Evolutionary conservation across 2,329 filamentous ascomycete species (phyloP), one percentile per base, ranked within the genome.

Genomic region (Aspergillus transmontanensis): DNA sequence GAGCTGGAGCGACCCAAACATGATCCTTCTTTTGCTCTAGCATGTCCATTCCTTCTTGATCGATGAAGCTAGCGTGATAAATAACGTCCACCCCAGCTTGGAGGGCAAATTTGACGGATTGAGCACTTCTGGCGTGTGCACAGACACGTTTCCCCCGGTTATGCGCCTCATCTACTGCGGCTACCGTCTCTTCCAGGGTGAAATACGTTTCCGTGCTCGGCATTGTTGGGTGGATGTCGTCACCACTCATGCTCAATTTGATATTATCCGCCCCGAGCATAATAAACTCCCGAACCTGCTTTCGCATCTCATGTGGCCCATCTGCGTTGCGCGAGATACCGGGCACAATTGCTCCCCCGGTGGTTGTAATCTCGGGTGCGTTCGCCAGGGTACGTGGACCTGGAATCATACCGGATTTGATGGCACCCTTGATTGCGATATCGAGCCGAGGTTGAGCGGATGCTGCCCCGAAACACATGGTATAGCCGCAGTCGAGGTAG

Each of bases 381-480:
- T 45, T 45, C n/a, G 43, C n/a, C n/a, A 45, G 43, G 1, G n/a
- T 45, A 5, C 43, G 43, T 23, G 43, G 43, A 21, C 43, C 43
- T 11, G 43, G 43, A 5, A 45, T 45, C 43, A 21, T 21, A 45
- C 43, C 43, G 2, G 43, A 45, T 4, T 23, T 45, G 10, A 45
- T 23, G 10, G 64, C 62, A 43, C 56, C 58, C 14, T 59, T 56
- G 48, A 65, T 57, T 2, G 46, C 58, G 10, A 56, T 56, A 26
- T 65, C 64, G 2, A 65, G 58, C 16, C 64, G 54, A 39, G 57
- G 32, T 23, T 60, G 57, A 7, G 64, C 64, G 1, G 64, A 60
- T 6, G 64, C 64, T 1, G 64, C 64, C 0, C 64, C 64, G 19
- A 60, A 65, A 14, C 64, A 65, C 64, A 65, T 65, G 7, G 64